phyloP scores from a whole-genome alignment of 2,329 filamentous ascomycete genomes.

The Cladosporium sp. region DNA sequence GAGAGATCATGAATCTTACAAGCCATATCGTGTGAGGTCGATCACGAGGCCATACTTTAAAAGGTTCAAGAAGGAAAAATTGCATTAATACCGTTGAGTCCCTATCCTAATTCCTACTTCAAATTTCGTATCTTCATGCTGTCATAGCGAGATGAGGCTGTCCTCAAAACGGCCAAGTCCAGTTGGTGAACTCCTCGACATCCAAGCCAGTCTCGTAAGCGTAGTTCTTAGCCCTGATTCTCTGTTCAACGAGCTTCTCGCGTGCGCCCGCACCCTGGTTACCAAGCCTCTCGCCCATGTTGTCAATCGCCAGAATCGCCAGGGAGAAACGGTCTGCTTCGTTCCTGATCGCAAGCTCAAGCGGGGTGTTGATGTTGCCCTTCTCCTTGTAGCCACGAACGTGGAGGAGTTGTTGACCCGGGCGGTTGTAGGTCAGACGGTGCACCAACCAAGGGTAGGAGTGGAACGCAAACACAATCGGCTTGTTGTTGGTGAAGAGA shows the following conservation, averaged over 20 bases:
- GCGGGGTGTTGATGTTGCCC: slow-evolving; percentile 80
- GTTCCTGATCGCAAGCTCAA: slow-evolving; percentile 77
- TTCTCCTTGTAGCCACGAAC: slow-evolving; percentile 82
- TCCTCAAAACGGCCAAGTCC: slow-evolving; percentile 60
- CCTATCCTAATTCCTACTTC: not conserved
- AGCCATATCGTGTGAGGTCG: not conserved
- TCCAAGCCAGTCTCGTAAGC: slow-evolving; percentile 73
- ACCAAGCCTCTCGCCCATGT: slow-evolving; percentile 59
- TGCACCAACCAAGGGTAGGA: slow-evolving; percentile 80
- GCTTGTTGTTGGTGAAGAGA: slow-evolving; percentile 71
- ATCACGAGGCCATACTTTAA: not conserved
- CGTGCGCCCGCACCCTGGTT: slow-evolving; percentile 65
- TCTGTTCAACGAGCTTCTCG: slow-evolving; percentile 65
- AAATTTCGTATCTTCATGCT: not conserved
- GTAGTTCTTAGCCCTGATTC: slow-evolving; percentile 64
- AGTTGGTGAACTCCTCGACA: slow-evolving; percentile 64
- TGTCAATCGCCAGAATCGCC: slow-evolving; percentile 75
- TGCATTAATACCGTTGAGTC: not conserved
- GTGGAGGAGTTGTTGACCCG: slow-evolving; percentile 67
- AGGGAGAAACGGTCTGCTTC: slow-evolving; percentile 75
- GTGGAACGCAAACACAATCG: slow-evolving; percentile 83
- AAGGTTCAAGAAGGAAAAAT: not conserved
- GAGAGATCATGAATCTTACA: not conserved
- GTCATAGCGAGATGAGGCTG: not conserved
- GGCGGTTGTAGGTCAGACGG: slow-evolving; percentile 73